Evolutionary conservation across 176 grass and related monocot species (phyloP).

Genomic region (Phragmites australis): DNA sequence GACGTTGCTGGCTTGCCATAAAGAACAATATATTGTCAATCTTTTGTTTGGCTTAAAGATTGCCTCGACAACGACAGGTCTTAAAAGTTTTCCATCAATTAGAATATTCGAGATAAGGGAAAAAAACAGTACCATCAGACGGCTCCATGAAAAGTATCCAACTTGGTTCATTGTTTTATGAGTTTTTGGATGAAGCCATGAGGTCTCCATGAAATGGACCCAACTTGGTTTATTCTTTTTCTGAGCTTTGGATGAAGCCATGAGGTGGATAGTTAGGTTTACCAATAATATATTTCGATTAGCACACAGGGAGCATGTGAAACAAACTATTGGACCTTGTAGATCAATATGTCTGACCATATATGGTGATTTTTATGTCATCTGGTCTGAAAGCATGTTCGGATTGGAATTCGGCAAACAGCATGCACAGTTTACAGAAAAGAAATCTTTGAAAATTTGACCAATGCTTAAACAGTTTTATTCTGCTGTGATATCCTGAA

Average conservation of each 20-base stretch:
- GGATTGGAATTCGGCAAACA: not conserved
- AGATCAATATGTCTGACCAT: slow-evolving; percentile 9
- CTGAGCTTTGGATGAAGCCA: slow-evolving; percentile 4
- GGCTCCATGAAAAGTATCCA: slow-evolving; percentile 11
- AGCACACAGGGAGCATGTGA: slow-evolving; percentile 20
- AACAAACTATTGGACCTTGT: slow-evolving; percentile 16
- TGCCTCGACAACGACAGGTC: not conserved
- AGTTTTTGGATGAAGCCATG: slow-evolving; percentile 7
- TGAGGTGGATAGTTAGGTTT: slow-evolving; percentile 24
- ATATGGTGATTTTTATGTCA: not conserved
- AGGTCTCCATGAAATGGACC: slow-evolving; percentile 24
- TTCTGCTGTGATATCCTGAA: not conserved
- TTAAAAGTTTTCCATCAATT: not conserved
- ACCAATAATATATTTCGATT: not conserved
- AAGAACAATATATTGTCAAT: not conserved
- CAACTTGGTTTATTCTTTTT: not conserved
- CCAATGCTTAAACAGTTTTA: not conserved
- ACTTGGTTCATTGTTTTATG: not conserved
- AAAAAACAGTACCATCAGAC: not conserved
- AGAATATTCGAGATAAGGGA: not conserved
- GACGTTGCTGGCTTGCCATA: slow-evolving; percentile 24
- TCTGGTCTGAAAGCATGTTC: slow-evolving; percentile 18
- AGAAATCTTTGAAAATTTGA: not conserved
- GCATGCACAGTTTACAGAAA: not conserved
- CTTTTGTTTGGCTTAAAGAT: slow-evolving; percentile 11